A percentile compares a stretch with the other conserved stretches of the same genome.
Evolutionary conservation across 495 filamentous ascomycete species (phyloP).

Genomic region (Trichodelitschia bisporula): DNA sequence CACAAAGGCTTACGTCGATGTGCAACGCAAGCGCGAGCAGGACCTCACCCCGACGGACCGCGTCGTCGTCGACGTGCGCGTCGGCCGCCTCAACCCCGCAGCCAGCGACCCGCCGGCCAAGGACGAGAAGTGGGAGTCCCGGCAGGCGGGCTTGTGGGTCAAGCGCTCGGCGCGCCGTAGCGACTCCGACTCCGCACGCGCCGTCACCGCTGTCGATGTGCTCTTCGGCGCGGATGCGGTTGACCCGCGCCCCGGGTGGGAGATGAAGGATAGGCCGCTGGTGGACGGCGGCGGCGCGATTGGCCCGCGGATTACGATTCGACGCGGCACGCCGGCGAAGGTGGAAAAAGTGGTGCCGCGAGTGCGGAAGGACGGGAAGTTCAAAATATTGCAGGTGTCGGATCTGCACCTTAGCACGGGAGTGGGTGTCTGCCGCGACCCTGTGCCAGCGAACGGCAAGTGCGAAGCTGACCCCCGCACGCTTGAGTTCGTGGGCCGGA

Average conservation of each 20-base stretch:
- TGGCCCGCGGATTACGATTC: conserved; percentile 46
- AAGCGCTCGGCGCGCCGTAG: conserved; percentile 52
- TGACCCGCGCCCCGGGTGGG: conserved; percentile 66
- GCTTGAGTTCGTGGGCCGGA: conserved; percentile 57
- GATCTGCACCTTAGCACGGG: conserved; percentile 87
- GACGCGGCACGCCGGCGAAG: conserved; percentile 36
- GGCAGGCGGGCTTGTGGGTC: conserved; percentile 66
- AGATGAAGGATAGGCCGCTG: conserved; percentile 42
- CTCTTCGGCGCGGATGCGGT: conserved; percentile 86
- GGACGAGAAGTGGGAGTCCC: conserved; percentile 54
- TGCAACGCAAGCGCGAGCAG: conserved; percentile 72
- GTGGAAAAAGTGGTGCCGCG: conserved; percentile 40
- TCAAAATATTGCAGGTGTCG: conserved; percentile 88
- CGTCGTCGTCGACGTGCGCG: conserved; percentile 59
- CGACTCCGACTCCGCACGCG: conserved; percentile 50
- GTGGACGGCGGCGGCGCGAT: conserved; percentile 36
- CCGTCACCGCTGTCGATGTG: conserved; percentile 69
- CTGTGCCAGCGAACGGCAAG: conserved; percentile 43
- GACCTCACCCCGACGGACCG: conserved; percentile 49
- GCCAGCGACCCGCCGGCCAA: conserved; percentile 28
- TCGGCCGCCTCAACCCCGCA: conserved; percentile 52
- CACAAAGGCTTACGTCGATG: conserved; percentile 58
- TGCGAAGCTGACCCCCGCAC: conserved; percentile 87
- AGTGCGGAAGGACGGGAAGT: conserved; percentile 70
- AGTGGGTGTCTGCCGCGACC: conserved; percentile 59